Evolutionary conservation across 371 early-diverging fungal genomes (phyloP), one percentile per base, ranked within the genome.

Genomic region (Apophysomyces trapeziformis): DNA sequence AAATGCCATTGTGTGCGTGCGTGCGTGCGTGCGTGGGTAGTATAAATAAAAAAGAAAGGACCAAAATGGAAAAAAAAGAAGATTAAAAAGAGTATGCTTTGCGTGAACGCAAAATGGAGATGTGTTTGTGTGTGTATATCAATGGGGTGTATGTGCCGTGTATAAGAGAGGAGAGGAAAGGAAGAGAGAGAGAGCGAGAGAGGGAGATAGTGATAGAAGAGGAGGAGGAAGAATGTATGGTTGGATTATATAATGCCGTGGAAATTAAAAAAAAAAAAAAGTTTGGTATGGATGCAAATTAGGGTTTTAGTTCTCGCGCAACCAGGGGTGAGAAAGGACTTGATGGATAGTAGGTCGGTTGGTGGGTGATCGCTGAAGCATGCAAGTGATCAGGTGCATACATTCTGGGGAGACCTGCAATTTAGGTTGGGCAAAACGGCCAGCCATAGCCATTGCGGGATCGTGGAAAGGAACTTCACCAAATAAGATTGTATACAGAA

Each of bases 381-480:
- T 87, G 69, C 89, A 79, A 57, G 79, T 72, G 62, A 93, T 70
- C 57, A 93, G 72, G 37, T 88, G 75, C 12, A 83, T 45, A 63
- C 88, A 90, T 44, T 83, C 72, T 2, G 65, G 26, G 1, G 89
- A 87, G 9, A 85, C 75, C 1, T 72, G 66, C 3, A 72, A 75
- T 64, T 76, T 76, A 8, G 77, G 80, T 39, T 73, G 78, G 68
- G 71, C 71, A 70, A 73, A 77, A 35, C 74, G 70, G 65, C 70
- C 84, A 35, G 78, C 72, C 61, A 78, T 73, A 38, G 75, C 88
- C 71, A 70, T 87, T 70, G 70, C 57, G 8, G 82, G 78, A 50
- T 86, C 79, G 38, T 78, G 76, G 76, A 93, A 93, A 0, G 94
- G 93, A 0, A 86, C 88, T 67, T 89, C 90, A 8, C 94, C 94